These are phyloP conservation scores for Pelargonium cotyledonis DNA, from an alignment of 441 rosid genomes.

Conservation along the genomic window DNA sequence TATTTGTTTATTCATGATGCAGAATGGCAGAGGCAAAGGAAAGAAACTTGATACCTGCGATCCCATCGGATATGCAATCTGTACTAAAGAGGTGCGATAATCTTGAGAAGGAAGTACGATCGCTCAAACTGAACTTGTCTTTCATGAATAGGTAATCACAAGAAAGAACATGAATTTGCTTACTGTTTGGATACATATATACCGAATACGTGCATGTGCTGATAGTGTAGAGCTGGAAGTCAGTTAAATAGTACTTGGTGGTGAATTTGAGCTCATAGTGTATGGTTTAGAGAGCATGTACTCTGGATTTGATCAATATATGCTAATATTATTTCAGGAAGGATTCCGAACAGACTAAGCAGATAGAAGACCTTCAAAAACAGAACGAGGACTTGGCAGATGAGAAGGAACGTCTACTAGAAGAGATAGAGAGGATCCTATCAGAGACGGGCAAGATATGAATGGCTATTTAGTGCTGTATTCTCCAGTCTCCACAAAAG, in stretches of 20 bases:
- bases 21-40: constrained; percentile 86
- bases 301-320: background rate
- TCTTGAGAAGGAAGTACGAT: constrained; percentile 76
- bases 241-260: too few relatives aligned
- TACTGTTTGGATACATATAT: too few relatives aligned
- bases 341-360: constrained; percentile 73
- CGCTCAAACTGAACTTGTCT: constrained; percentile 63
- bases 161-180: background rate
- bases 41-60: constrained; percentile 40
- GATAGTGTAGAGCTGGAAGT: too few relatives aligned
- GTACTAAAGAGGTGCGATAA: constrained; percentile 55
- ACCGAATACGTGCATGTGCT: too few relatives aligned
- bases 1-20: constrained; percentile 11
- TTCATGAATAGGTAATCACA: constrained; percentile 58
- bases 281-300: too few relatives aligned
- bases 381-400: constrained; percentile 49
- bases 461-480: background rate
- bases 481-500: too few relatives aligned
- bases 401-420: constrained; percentile 63
- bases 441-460: constrained; percentile 33
- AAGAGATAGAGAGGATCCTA: constrained; percentile 58
- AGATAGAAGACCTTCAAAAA: constrained; percentile 66
- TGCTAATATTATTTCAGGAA: constrained; percentile 37
- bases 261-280: too few relatives aligned
- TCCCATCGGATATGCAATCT: constrained; percentile 54